Evolutionary conservation across 2,329 filamentous ascomycete genomes (phyloP).

Genomic region (Monosporascus sp.): DNA sequence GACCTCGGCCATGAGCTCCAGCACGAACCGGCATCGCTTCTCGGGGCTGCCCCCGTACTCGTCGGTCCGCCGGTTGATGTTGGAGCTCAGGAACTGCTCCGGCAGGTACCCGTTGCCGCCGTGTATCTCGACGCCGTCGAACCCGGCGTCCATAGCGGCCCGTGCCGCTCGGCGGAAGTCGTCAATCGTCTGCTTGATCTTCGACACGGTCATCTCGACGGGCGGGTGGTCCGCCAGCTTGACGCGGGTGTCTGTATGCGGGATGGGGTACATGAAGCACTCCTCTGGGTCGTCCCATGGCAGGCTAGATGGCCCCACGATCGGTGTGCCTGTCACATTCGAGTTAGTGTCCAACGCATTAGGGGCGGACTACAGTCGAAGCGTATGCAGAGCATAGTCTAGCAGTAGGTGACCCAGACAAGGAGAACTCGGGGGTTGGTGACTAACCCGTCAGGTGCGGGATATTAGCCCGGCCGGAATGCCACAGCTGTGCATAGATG

Average conservation of each 20-base stretch:
- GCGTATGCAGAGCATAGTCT: not conserved
- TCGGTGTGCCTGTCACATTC: not conserved
- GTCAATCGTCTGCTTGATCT: constrained; percentile 19
- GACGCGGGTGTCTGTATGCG: constrained; percentile 5
- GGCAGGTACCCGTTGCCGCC: constrained; percentile 17
- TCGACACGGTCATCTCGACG: constrained; percentile 30
- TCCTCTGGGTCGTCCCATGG: not conserved
- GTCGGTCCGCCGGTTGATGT: constrained; percentile 25
- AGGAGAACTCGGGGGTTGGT: no score
- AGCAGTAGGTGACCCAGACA: no score
- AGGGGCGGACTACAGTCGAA: not conserved
- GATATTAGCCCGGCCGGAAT: constrained; percentile 42
- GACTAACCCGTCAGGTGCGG: constrained; percentile 12
- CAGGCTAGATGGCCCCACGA: not conserved
- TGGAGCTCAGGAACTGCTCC: constrained; percentile 17
- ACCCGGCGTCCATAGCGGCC: constrained; percentile 33
- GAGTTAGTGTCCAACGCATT: not conserved
- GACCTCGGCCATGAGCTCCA: constrained; percentile 26
- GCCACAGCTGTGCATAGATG: constrained; percentile 58
- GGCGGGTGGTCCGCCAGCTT: constrained; percentile 29
- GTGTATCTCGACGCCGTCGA: constrained; percentile 42
- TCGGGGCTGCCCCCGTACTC: constrained; percentile 26
- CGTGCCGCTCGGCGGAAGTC: constrained; percentile 20
- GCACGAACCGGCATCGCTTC: constrained; percentile 25
- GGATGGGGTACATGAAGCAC: not conserved